These are phyloP conservation scores for Aquilaria malaccensis DNA, from an alignment of 345 rosid species.

Conservation along the genomic window DNA sequence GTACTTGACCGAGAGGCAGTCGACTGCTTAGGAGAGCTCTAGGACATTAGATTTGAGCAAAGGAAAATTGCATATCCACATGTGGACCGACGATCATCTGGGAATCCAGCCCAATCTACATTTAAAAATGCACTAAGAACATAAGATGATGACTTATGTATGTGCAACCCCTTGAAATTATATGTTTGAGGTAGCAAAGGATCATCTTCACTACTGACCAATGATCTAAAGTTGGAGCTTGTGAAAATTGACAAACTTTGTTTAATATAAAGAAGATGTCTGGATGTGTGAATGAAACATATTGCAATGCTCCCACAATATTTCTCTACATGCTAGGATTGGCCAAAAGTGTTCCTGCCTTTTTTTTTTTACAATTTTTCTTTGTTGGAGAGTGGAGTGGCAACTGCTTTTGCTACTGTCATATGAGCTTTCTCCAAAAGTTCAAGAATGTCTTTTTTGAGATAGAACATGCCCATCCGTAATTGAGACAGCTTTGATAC, in stretches of 20 bases:
- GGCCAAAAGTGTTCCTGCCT: neutral
- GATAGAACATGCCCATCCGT: too few relatives aligned
- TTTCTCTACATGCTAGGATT: neutral
- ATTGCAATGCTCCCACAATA: conserved; percentile 6
- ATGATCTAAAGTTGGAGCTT: neutral
- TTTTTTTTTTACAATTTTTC: too few relatives aligned
- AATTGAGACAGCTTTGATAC: too few relatives aligned
- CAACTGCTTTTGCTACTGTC: too few relatives aligned
- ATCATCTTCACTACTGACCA: neutral
- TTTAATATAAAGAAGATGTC: neutral
- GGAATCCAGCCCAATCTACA: neutral
- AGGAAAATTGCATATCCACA: neutral
- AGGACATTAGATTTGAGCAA: neutral
- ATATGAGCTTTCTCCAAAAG: too few relatives aligned
- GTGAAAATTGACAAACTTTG: neutral
- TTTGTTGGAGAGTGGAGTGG: too few relatives aligned
- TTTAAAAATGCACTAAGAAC: neutral
- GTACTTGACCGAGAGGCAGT: neutral
- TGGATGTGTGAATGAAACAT: neutral
- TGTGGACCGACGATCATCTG: neutral
- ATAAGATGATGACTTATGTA: neutral
- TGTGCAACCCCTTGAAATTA: neutral
- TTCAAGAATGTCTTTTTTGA: too few relatives aligned
- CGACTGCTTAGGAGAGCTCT: neutral
- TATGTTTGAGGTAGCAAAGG: neutral